These are phyloP conservation scores for Arthroderma sp. DNA, from an alignment of 2,329 filamentous ascomycete genomes.

Conservation along the genomic window DNA sequence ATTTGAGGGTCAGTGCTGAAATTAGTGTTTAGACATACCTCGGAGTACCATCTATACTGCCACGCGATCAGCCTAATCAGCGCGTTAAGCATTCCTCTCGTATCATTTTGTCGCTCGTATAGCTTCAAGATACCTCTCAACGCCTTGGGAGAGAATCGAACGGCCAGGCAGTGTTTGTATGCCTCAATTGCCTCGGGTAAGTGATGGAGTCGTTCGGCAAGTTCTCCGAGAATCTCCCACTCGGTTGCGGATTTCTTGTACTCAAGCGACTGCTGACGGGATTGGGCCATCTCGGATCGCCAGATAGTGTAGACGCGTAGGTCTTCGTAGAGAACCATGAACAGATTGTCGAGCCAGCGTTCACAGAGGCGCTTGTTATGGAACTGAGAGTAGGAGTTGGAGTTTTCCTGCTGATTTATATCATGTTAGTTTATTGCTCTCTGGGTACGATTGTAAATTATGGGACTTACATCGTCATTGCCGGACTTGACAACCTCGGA, in stretches of 20 bases:
- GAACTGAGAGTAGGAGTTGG: conserved; percentile 72
- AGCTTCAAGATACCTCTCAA: conserved; percentile 71
- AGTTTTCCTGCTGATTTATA: conserved; percentile 43
- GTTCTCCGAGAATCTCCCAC: conserved; percentile 91
- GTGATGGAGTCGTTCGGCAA: conserved; percentile 88
- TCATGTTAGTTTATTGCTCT: neutral
- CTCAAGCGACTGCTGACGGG: conserved; percentile 79
- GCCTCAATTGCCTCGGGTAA: conserved; percentile 84
- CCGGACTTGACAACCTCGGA: conserved; percentile 67
- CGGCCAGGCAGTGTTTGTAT: conserved; percentile 73
- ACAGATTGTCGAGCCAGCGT: conserved; percentile 93
- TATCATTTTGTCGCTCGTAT: conserved; percentile 66
- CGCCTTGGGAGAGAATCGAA: conserved; percentile 87
- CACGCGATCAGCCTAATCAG: conserved; percentile 86
- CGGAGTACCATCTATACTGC: conserved; percentile 99
- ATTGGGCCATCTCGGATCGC: conserved; percentile 96
- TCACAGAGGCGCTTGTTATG: conserved; percentile 97
- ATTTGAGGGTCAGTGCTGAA: neutral
- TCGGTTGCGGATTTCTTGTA: conserved; percentile 96
- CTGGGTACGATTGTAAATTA: neutral
- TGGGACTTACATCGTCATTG: conserved; percentile 50
- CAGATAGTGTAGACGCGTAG: conserved; percentile 97
- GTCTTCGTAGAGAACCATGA: conserved; percentile 98
- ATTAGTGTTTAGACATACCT: conserved; percentile 40
- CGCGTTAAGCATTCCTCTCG: conserved; percentile 67